Evolutionary conservation across 192 early-diverging fungal genomes (phyloP).

Genomic region (Podochytrium sp.): DNA sequence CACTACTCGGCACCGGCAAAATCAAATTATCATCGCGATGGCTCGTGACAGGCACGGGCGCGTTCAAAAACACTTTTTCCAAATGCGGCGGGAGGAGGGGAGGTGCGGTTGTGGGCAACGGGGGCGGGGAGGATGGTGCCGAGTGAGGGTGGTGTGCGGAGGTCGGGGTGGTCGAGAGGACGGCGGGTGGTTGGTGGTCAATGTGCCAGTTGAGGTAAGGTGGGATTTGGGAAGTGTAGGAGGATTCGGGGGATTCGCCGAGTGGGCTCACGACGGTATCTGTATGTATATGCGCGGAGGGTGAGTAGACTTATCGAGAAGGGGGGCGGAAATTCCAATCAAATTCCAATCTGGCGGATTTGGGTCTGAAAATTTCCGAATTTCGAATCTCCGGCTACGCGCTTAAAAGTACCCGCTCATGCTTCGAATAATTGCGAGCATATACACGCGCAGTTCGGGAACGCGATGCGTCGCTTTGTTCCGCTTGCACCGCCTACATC

Average conservation of each 20-base stretch:
- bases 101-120: constrained; percentile 67
- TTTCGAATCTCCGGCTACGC: no score
- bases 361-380: no score
- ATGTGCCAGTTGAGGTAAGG: constrained; percentile 43
- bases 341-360: no score
- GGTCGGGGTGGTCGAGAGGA: background rate
- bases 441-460: no score
- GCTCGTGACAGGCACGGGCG: constrained; percentile 92
- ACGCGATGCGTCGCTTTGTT: no score
- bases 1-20: constrained; percentile 89
- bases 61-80: constrained; percentile 90
- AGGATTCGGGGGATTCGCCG: constrained; percentile 66
- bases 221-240: constrained; percentile 67
- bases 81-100: constrained; percentile 85
- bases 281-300: background rate
- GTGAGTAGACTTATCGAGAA: background rate
- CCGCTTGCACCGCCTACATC: no score
- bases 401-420: no score
- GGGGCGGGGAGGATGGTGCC: constrained; percentile 42
- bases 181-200: constrained; percentile 11
- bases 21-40: constrained; percentile 74
- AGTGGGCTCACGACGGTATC: constrained; percentile 27
- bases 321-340: background rate
- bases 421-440: no score
- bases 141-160: constrained; percentile 28